These are phyloP conservation scores for Daldinia sp. DNA, from an alignment of 2,329 filamentous ascomycete genomes.

Conservation along the genomic window DNA sequence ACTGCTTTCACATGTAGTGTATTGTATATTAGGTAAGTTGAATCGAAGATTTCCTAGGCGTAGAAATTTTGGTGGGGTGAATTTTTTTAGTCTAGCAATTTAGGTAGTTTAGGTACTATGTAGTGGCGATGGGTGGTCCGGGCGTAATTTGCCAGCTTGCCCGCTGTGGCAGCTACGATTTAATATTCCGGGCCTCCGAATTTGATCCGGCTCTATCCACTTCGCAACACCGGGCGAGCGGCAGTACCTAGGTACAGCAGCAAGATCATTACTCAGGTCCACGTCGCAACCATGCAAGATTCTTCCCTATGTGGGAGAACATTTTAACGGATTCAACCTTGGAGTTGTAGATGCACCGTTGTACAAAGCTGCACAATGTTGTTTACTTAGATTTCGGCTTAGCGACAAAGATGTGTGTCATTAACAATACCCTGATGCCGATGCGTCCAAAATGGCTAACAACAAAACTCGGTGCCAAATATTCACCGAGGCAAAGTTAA, in stretches of 20 bases:
- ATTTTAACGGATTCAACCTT: constrained; percentile 7
- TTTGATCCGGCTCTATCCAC: constrained; percentile 36
- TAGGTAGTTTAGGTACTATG: not conserved
- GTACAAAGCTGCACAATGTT: not conserved
- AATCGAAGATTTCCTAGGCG: constrained; percentile 33
- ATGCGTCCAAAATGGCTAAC: constrained; percentile 19
- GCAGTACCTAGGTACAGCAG: constrained; percentile 18
- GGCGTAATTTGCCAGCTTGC: not conserved
- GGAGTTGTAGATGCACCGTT: not conserved
- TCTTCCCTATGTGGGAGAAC: not conserved
- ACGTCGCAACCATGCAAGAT: constrained; percentile 17
- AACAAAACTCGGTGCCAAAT: constrained; percentile 28
- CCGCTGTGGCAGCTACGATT: constrained; percentile 14
- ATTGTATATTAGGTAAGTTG: constrained; percentile 31
- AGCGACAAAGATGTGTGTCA: constrained; percentile 5
- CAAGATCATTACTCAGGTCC: constrained; percentile 10
- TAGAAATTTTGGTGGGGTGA: constrained; percentile 50
- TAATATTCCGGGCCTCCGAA: constrained; percentile 43
- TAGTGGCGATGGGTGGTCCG: not conserved
- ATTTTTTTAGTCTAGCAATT: constrained; percentile 22
- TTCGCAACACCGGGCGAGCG: constrained; percentile 38
- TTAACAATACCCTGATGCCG: constrained; percentile 35
- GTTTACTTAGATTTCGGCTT: not conserved
- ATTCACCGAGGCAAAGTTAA: constrained; percentile 46
- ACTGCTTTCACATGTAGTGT: constrained; percentile 10